Percentiles rank a stretch among this genome's conserved stretches.
These are phyloP conservation scores for Chrysochromulina tobinii DNA, from an alignment of 78 protist species.

Conservation along the genomic window DNA sequence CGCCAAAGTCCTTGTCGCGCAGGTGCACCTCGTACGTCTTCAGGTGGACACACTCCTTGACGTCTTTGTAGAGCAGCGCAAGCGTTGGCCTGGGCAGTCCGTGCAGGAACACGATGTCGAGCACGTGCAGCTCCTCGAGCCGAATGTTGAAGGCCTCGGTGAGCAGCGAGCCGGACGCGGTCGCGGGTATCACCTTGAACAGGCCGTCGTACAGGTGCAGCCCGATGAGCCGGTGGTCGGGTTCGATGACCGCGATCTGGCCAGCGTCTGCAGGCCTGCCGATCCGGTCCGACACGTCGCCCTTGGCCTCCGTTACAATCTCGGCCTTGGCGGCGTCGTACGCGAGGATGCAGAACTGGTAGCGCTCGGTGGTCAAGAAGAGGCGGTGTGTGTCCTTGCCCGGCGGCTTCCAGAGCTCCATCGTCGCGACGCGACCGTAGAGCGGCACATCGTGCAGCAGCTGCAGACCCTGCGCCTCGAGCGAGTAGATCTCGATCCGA, in stretches of 20 bases:
- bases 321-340: constrained; percentile 55
- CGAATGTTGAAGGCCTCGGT: constrained; percentile 65
- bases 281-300: constrained; percentile 43
- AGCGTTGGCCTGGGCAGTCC: constrained; percentile 64
- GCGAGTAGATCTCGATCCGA: constrained; percentile 62
- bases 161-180: neutral
- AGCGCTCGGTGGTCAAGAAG: constrained; percentile 69
- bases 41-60: constrained; percentile 55
- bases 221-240: constrained; percentile 63
- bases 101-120: constrained; percentile 68
- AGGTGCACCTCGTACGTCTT: constrained; percentile 37
- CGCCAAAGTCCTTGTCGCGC: constrained; percentile 52
- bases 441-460: constrained; percentile 69
- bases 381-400: constrained; percentile 48
- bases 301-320: constrained; percentile 65
- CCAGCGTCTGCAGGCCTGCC: constrained; percentile 38
- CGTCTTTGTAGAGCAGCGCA: constrained; percentile 74
- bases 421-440: constrained; percentile 67
- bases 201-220: constrained; percentile 70
- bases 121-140: constrained; percentile 70
- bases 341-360: constrained; percentile 60
- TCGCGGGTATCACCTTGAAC: neutral
- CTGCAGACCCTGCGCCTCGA: constrained; percentile 64
- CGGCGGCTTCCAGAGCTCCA: constrained; percentile 46
- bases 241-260: constrained; percentile 71